phyloP scores from a whole-genome alignment of 1,284 basidiomycete species.

The Leccinum fuscescens region DNA sequence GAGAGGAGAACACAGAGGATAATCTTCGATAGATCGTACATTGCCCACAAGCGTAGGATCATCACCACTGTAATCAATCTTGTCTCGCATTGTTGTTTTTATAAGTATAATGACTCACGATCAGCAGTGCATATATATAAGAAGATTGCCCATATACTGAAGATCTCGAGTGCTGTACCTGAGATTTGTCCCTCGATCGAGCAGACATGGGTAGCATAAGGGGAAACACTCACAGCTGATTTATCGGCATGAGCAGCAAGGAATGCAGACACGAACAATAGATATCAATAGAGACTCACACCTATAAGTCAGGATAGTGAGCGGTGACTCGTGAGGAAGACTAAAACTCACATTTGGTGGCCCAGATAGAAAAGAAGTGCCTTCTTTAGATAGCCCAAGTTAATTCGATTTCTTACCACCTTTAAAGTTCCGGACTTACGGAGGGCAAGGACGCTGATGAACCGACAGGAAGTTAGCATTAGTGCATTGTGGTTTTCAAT shows the following conservation, averaged over 20 bases:
- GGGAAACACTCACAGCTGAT: not conserved
- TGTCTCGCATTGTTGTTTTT: not conserved
- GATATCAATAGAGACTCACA: not conserved
- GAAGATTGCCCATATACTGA: not conserved
- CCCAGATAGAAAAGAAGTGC: not conserved
- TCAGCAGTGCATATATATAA: not conserved
- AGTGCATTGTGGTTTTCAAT: not conserved
- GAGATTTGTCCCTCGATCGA: not conserved
- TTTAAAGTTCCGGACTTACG: not conserved
- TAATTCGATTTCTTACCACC: not conserved
- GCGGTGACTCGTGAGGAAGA: not conserved
- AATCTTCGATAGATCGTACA: not conserved
- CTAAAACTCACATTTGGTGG: not conserved
- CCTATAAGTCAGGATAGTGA: not conserved
- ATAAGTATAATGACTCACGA: not conserved
- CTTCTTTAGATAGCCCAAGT: not conserved
- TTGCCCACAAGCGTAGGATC: not conserved
- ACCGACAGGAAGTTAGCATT: not conserved
- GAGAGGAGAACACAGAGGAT: not conserved
- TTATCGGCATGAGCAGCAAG: not conserved
- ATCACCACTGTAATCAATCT: not conserved
- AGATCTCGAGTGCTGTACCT: not conserved
- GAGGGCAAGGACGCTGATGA: not conserved
- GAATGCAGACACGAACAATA: not conserved
- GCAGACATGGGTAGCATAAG: not conserved